Evolutionary conservation across 345 rosid genomes (phyloP).

Genomic region (Ceriops decandra): DNA sequence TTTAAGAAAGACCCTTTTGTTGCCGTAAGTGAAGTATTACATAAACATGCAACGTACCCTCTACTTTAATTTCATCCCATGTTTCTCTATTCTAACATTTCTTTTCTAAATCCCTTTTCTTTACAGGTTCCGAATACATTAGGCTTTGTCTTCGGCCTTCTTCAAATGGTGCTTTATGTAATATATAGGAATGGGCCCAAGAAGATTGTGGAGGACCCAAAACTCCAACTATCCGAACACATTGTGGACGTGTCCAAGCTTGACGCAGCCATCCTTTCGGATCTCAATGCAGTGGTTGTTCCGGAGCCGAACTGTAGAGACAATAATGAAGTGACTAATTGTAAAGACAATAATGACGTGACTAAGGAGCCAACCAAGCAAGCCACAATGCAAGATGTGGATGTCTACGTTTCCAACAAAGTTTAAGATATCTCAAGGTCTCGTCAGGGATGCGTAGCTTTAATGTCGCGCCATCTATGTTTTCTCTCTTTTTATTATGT

Average conservation of each 20-base stretch:
- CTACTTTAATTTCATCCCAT: background rate
- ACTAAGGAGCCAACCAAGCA: background rate
- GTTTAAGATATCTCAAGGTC: background rate
- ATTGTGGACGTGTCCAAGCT: constrained; percentile 18
- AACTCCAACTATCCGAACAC: constrained; percentile 38
- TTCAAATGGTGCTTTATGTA: constrained; percentile 73
- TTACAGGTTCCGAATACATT: constrained; percentile 70
- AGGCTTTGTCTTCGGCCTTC: constrained; percentile 67
- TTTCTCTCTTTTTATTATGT: too few relatives aligned
- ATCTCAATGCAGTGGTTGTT: background rate
- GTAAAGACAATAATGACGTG: background rate
- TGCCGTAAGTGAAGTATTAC: constrained; percentile 48
- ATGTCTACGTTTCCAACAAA: background rate
- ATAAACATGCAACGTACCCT: background rate
- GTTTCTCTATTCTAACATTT: background rate
- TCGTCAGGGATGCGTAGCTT: background rate
- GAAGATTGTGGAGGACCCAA: constrained; percentile 33
- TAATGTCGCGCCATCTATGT: too few relatives aligned
- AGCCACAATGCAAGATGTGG: background rate
- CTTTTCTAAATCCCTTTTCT: background rate
- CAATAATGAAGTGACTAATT: background rate
- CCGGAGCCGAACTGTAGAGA: background rate
- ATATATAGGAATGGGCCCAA: constrained; percentile 50
- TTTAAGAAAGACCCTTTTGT: constrained; percentile 53
- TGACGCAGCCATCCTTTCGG: background rate